phyloP scores from a whole-genome alignment of 805 yeast species.

The Wickerhamiella shivajii region DNA sequence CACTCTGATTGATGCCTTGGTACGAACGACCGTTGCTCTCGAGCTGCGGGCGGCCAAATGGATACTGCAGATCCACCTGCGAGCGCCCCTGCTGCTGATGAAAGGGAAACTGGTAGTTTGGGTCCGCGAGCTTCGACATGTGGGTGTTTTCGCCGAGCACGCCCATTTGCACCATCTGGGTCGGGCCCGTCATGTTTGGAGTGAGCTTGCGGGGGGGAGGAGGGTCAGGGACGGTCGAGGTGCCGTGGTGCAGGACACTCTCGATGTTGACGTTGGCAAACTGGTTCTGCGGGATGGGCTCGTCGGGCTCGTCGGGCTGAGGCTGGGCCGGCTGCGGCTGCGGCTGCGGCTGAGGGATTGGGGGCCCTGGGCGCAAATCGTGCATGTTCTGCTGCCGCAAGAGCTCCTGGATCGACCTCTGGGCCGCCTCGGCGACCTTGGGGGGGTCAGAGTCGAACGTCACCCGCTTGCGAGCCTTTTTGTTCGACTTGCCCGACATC shows the following conservation, averaged over 20 bases:
- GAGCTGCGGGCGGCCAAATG: too few species aligned
- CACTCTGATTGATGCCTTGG: not conserved
- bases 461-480: conserved; percentile 21
- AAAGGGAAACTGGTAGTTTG: not conserved
- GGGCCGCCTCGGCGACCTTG: conserved; percentile 28
- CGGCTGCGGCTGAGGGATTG: conserved; percentile 14
- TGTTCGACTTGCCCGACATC: conserved; percentile 43
- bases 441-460: conserved; percentile 26
- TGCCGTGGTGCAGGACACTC: conserved; percentile 59
- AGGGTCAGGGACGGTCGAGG: conserved; percentile 29
- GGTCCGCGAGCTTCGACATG: conserved; percentile 3
- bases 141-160: conserved; percentile 4
- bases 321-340: conserved; percentile 12
- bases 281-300: conserved; percentile 59
- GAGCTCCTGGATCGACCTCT: conserved; percentile 26
- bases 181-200: conserved; percentile 13
- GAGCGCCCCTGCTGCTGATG: too few species aligned
- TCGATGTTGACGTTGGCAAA: conserved; percentile 70
- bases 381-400: conserved; percentile 19
- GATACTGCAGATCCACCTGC: too few species aligned
- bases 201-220: conserved; percentile 19
- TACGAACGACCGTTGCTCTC: too few species aligned
- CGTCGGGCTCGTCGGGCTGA: conserved; percentile 30
- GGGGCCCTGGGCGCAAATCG: conserved; percentile 12
- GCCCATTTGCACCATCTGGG: conserved; percentile 11